Evolutionary conservation across 2,329 filamentous ascomycete species (phyloP).

Genomic region (Didymellaceae sp.): DNA sequence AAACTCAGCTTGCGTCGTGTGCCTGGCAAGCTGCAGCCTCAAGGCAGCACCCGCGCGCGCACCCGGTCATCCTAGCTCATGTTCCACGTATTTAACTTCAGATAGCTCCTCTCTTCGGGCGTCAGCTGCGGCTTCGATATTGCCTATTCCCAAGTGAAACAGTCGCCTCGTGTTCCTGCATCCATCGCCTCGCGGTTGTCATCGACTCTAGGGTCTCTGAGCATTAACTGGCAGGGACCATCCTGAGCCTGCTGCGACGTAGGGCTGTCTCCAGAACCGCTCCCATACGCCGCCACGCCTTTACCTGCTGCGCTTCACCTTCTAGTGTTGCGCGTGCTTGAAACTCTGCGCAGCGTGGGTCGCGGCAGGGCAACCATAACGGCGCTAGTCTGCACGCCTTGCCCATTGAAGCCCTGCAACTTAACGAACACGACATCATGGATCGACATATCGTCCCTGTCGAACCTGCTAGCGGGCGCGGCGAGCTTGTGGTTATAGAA

Average conservation of each 20-base stretch:
- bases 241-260: constrained; percentile 11
- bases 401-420: constrained; percentile 8
- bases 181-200: constrained; percentile 5
- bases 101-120: constrained; percentile 9
- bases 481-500: constrained; percentile 66
- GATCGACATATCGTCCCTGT: constrained; percentile 58
- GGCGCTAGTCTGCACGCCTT: constrained; percentile 4
- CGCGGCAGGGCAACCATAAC: constrained; percentile 1
- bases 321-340: background rate
- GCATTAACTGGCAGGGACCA: constrained; percentile 15
- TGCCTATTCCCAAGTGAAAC: constrained; percentile 18
- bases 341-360: constrained; percentile 5
- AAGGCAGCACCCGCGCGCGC: constrained; percentile 12
- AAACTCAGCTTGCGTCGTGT: constrained; percentile 14
- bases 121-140: constrained; percentile 18
- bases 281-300: constrained; percentile 14
- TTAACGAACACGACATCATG: constrained; percentile 6
- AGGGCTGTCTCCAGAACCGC: constrained; percentile 4
- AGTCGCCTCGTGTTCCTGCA: constrained; percentile 16
- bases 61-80: background rate
- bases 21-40: constrained; percentile 12
- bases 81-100: constrained; percentile 16
- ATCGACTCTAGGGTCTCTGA: constrained; percentile 10
- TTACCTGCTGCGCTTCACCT: constrained; percentile 19
- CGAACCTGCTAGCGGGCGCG: constrained; percentile 59